Evolutionary conservation across 1,284 basidiomycete genomes (phyloP), one percentile per base, ranked within the genome.

Genomic region (Blastosporella zonata): DNA sequence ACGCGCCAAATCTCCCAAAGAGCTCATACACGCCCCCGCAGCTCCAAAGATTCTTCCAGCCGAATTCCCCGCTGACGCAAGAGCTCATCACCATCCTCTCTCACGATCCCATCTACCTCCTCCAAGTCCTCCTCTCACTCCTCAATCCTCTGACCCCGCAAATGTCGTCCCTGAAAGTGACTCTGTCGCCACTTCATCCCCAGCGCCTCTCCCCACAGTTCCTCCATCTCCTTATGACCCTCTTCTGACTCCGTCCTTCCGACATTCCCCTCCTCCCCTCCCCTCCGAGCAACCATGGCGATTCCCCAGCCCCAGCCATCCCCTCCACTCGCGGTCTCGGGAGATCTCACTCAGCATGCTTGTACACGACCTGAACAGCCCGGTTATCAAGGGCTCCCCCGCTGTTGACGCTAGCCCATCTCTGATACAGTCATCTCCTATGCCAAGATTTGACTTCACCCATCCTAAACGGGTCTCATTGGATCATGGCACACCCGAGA

Each of bases 241-340:
- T 28, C 72, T 78, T 8, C 67, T 77, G 25, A 87, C 86, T 0
- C 86, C 86, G 0, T 77, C 84, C 4, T 88, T 87, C 65, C 79
- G 82, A 35, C 85, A 88, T 60, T 87, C 84, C 6, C 82, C 85
- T 9, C 77, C 81, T 0, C 82, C 77, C 6, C 73, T 82, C 17
- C 82, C 84, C 6, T 83, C 79, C 15, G 81, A 85, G 55, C 84
- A 87, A 51, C 85, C 87, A 4, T 89, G 86, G 87, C 78, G 82
- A 29, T 88, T 80, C 61, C 78, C 81, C 13, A 85, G 82, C 58
- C 82, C 83, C 17, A 83, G 81, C 46, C 82, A 87, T 60, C 83
- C 86, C 2, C 66, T 87, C 28, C 79, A 85, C 62, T 80, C 78
- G 10, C 73, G 65, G 23, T 75, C 76, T 8, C 76, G 79, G 33